phyloP scores from a whole-genome alignment of 2,329 filamentous ascomycete genomes.

The Colletotrichum echinochloae region DNA sequence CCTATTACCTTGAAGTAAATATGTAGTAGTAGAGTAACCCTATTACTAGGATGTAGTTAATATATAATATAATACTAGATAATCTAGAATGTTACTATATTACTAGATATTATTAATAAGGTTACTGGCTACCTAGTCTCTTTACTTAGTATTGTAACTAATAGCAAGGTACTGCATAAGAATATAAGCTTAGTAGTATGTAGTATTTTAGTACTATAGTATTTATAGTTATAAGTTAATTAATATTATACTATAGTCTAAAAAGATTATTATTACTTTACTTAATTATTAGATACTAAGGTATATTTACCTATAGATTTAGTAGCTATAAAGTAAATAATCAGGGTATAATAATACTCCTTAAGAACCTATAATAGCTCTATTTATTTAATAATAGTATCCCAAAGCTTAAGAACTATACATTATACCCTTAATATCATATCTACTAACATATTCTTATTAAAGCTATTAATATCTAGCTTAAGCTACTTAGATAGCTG shows the following conservation, averaged over 20 bases:
- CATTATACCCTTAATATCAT: neutral
- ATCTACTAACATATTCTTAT: neutral
- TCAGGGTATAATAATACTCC: constrained; percentile 3
- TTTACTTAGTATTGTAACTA: too few species aligned
- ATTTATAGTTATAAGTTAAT: too few species aligned
- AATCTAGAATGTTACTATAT: neutral
- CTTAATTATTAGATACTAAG: too few species aligned
- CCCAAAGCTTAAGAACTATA: neutral
- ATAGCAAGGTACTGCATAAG: too few species aligned
- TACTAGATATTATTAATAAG: too few species aligned
- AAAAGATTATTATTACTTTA: too few species aligned
- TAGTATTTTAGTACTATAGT: too few species aligned
- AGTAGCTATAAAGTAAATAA: neutral
- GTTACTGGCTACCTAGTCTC: too few species aligned
- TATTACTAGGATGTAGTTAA: neutral
- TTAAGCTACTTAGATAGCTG: constrained; percentile 4
- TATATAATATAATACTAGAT: constrained; percentile 8
- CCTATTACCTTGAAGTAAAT: constrained; percentile 11
- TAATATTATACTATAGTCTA: too few species aligned
- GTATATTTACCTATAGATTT: too few species aligned
- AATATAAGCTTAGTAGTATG: too few species aligned
- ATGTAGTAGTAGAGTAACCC: constrained; percentile 2
- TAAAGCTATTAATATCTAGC: neutral
- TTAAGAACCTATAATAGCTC: constrained; percentile 3
- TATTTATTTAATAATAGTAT: neutral